These are phyloP conservation scores for Brassica incana DNA, from an alignment of 345 rosid genomes.

Conservation along the genomic window DNA sequence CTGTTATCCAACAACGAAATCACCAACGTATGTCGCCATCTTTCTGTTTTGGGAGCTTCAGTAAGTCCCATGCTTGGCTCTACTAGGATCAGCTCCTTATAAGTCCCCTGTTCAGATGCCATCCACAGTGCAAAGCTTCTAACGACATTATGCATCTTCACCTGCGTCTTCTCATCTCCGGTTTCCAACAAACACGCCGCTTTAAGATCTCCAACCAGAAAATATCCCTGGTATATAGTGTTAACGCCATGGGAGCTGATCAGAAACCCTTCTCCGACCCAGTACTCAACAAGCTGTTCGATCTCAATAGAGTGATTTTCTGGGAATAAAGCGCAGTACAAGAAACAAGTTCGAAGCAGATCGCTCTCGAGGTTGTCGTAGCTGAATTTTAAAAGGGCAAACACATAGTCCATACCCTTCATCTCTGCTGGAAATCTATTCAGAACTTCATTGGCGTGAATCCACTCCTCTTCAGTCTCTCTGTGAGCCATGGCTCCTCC, in stretches of 20 bases:
- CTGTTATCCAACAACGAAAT: slow-evolving; percentile 50
- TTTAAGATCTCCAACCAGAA: slow-evolving; percentile 41
- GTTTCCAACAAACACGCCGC: slow-evolving; percentile 36
- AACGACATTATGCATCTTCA: slow-evolving; percentile 41
- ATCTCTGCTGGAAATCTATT: slow-evolving; percentile 41
- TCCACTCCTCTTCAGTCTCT: slow-evolving; percentile 53
- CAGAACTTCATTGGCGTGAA: slow-evolving; percentile 41
- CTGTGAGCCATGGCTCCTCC: slow-evolving; percentile 52
- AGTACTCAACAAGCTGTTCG: slow-evolving; percentile 45
- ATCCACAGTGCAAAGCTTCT: slow-evolving; percentile 43
- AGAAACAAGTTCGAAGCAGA: slow-evolving; percentile 46
- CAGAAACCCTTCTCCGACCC: slow-evolving; percentile 52
- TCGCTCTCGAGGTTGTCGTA: slow-evolving; percentile 48
- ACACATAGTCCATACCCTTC: slow-evolving; percentile 50
- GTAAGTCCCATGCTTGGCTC: slow-evolving; percentile 37
- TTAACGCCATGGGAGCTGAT: slow-evolving; percentile 21
- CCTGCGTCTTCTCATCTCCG: slow-evolving; percentile 34
- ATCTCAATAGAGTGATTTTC: slow-evolving; percentile 45
- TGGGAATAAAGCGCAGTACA: slow-evolving; percentile 52
- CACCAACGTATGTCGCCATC: slow-evolving; percentile 35
- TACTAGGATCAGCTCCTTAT: slow-evolving; percentile 30
- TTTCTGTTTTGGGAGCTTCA: slow-evolving; percentile 35
- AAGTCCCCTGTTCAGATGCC: slow-evolving; percentile 35
- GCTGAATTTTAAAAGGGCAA: slow-evolving; percentile 45
- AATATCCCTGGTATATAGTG: slow-evolving; percentile 38